Evolutionary conservation across 179 eudicot species (phyloP), one percentile per base, ranked within the genome.

Genomic region (Beta lomatogona): DNA sequence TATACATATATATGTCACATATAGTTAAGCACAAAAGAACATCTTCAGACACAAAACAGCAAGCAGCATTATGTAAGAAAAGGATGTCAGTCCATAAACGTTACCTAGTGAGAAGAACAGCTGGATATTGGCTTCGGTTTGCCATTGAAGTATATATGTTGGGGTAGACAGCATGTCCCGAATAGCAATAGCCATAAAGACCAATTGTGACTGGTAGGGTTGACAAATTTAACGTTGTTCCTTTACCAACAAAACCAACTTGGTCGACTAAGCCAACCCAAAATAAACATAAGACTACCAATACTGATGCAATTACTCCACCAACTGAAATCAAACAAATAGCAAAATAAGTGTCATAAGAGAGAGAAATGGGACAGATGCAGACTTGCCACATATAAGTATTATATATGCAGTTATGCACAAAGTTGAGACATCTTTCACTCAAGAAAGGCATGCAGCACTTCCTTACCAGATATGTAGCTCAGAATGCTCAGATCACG

Each of bases 121-220:
- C 81, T 61, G 96, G 83, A 76, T 70, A 93, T 83, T 93, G 97
- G 79, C 69, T 86, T 52, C 82, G 95, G 59, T 93, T 90, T 74
- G 86, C 90, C 97, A 94, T 91, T 67, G 97, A 94, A 82, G 91
- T 86, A 82, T 94, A 94, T 75, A 94, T 94, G 86, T 94, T 94
- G 45, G 98, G 98, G 83, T 91, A 93, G 70, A 94, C 93, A 46
- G 98, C 98, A 84, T 94, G 98, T 75, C 98, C 98, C 14, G 97
- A 92, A 78, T 88, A 94, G 83, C 93, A 94, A 76, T 80, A 93
- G 25, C 98, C 98, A 82, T 93, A 94, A 1, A 94, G 93, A 77
- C 98, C 97, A 46, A 94, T 81, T 36, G 98, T 92, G 63, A 94
- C 97, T 54, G 98, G 98, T 72, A 94, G 89, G 77, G 88, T 88